phyloP scores from a whole-genome alignment of 495 filamentous ascomycete genomes.

The Parachaetomium inaequale region DNA sequence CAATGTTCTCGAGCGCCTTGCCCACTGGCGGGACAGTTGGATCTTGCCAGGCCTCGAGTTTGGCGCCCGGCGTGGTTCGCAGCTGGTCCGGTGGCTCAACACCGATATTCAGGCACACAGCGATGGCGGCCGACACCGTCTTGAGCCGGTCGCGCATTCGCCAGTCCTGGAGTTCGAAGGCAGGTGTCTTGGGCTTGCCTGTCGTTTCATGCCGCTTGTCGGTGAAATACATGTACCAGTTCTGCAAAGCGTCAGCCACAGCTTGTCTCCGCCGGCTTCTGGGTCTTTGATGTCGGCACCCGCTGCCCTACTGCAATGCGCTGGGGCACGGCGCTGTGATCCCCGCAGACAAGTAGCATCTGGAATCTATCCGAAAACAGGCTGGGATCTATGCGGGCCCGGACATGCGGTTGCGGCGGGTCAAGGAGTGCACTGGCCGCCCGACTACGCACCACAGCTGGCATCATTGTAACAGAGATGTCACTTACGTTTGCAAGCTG shows the following conservation, averaged over 20 bases:
- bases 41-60: slow-evolving; percentile 96
- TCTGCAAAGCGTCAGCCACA: slow-evolving; percentile 41
- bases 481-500: slow-evolving; percentile 53
- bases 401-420: background rate
- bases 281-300: background rate
- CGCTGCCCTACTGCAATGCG: background rate
- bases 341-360: background rate
- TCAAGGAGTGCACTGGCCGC: background rate
- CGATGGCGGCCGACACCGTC: slow-evolving; percentile 90
- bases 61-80: slow-evolving; percentile 87
- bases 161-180: slow-evolving; percentile 78
- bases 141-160: slow-evolving; percentile 94
- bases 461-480: slow-evolving; percentile 21
- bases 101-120: slow-evolving; percentile 93
- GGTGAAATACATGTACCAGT: slow-evolving; percentile 98
- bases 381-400: background rate
- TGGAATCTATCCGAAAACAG: too few relatives aligned
- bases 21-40: slow-evolving; percentile 73
- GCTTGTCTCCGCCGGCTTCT: background rate
- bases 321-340: background rate
- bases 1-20: slow-evolving; percentile 89
- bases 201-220: slow-evolving; percentile 98
- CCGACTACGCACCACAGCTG: background rate
- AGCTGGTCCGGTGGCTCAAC: slow-evolving; percentile 94
- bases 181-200: slow-evolving; percentile 68